phyloP scores from a whole-genome alignment of 345 rosid species.

The Psidium guajava region DNA sequence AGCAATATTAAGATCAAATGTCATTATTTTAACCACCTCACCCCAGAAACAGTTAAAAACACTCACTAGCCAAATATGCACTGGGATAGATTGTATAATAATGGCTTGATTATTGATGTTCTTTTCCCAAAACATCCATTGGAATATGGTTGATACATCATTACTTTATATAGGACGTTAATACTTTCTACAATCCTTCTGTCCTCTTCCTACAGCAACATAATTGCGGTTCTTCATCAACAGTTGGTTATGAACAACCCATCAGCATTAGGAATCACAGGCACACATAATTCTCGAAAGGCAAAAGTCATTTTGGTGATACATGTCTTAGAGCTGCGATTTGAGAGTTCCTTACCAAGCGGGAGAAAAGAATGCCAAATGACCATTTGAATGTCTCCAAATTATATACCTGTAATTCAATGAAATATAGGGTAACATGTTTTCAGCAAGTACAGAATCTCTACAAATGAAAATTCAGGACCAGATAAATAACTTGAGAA shows the following conservation, averaged over 20 bases:
- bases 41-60: neutral
- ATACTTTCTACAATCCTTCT: neutral
- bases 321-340: neutral
- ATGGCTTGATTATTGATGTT: neutral
- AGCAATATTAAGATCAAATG: neutral
- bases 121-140: neutral
- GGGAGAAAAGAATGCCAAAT: constrained; percentile 90
- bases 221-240: neutral
- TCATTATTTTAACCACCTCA: neutral
- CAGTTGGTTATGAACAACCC: neutral
- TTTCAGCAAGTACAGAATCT: neutral
- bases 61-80: neutral
- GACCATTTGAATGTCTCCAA: constrained; percentile 92
- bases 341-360: constrained; percentile 55
- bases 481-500: neutral
- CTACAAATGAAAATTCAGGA: neutral
- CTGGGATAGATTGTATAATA: neutral
- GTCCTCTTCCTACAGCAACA: neutral
- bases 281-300: neutral
- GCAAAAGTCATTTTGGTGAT: neutral
- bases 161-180: neutral
- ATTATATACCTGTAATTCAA: constrained; percentile 58
- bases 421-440: neutral
- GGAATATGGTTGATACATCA: neutral
- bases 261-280: neutral